A percentile compares a stretch with the other conserved stretches of the same genome.
These are phyloP conservation scores for Pleoardoris graminearum DNA, from an alignment of 2,329 filamentous ascomycete genomes.

Conservation along the genomic window DNA sequence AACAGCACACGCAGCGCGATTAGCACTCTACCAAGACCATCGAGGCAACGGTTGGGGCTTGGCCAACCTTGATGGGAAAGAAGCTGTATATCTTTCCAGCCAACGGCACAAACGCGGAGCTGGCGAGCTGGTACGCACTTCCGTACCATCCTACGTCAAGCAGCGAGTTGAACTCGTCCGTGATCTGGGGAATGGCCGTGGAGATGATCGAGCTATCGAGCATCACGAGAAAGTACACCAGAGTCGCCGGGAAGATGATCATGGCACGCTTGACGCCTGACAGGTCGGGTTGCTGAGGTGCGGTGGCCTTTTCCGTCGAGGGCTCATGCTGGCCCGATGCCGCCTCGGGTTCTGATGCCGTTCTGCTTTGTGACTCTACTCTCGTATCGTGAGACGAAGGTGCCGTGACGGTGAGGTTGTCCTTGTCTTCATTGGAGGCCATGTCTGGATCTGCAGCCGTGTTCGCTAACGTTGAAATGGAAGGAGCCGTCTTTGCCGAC, in stretches of 20 bases:
- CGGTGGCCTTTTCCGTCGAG: no score
- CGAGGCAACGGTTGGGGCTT: neutral
- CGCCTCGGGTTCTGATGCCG: no score
- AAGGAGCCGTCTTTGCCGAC: no score
- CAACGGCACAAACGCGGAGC: constrained; percentile 2
- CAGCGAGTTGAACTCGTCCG: constrained; percentile 50
- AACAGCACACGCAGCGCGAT: neutral
- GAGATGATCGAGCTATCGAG: constrained; percentile 34
- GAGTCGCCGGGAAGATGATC: neutral
- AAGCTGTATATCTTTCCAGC: constrained; percentile 10
- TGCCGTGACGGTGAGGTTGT: no score
- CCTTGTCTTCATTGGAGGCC: no score
- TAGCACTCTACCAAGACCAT: neutral
- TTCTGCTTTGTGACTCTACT: no score
- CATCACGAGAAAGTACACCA: constrained; percentile 2
- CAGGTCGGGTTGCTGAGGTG: neutral
- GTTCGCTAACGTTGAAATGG: no score
- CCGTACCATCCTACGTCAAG: constrained; percentile 53
- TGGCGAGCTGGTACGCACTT: constrained; percentile 36
- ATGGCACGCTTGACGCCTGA: neutral
- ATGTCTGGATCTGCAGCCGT: no score
- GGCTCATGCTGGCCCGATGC: no score
- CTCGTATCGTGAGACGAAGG: no score
- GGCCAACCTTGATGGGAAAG: no score
- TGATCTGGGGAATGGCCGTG: constrained; percentile 52